phyloP scores from a whole-genome alignment of 1,284 basidiomycete species.

The Apiotrichum montevideense region DNA sequence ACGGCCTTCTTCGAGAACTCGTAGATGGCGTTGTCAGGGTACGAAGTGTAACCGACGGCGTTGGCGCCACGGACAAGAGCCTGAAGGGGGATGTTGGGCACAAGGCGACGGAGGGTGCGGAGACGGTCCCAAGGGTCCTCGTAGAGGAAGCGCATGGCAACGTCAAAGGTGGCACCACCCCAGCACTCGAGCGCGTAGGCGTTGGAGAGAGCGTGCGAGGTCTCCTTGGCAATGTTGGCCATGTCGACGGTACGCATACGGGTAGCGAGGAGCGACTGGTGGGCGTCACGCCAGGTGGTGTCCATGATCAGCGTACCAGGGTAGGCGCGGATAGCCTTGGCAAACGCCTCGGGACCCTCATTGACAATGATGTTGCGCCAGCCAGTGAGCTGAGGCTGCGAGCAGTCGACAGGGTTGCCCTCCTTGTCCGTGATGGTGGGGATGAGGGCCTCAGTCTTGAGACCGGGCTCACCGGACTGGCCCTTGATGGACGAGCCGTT shows the following conservation, averaged over 20 bases:
- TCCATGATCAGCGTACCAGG: slow-evolving; percentile 95
- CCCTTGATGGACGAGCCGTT: slow-evolving; percentile 90
- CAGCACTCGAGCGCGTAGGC: slow-evolving; percentile 98
- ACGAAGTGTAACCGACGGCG: slow-evolving; percentile 97
- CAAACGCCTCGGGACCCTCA: slow-evolving; percentile 95
- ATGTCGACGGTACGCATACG: slow-evolving; percentile 95
- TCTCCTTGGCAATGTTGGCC: slow-evolving; percentile 98
- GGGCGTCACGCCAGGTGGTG: slow-evolving; percentile 99
- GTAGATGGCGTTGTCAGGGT: slow-evolving; percentile 99
- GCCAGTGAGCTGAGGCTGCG: slow-evolving; percentile 75
- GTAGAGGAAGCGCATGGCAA: slow-evolving; percentile 99
- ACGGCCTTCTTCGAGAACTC: slow-evolving; percentile 97
- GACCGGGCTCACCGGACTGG: slow-evolving; percentile 78
- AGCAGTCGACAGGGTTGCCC: slow-evolving; percentile 68
- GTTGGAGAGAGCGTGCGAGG: slow-evolving; percentile 87
- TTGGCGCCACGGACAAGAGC: slow-evolving; percentile 98
- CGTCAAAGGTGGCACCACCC: slow-evolving; percentile 99
- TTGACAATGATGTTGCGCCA: slow-evolving; percentile 99
- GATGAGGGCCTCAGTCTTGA: slow-evolving; percentile 81
- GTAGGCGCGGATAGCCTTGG: slow-evolving; percentile 94
- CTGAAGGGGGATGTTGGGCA: slow-evolving; percentile 98
- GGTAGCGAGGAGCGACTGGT: slow-evolving; percentile 95
- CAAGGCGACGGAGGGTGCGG: slow-evolving; percentile 86
- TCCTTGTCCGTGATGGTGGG: slow-evolving; percentile 77
- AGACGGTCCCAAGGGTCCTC: slow-evolving; percentile 99